Evolutionary conservation across 2,329 filamentous ascomycete genomes (phyloP).

Genomic region (Didymella pinodella): DNA sequence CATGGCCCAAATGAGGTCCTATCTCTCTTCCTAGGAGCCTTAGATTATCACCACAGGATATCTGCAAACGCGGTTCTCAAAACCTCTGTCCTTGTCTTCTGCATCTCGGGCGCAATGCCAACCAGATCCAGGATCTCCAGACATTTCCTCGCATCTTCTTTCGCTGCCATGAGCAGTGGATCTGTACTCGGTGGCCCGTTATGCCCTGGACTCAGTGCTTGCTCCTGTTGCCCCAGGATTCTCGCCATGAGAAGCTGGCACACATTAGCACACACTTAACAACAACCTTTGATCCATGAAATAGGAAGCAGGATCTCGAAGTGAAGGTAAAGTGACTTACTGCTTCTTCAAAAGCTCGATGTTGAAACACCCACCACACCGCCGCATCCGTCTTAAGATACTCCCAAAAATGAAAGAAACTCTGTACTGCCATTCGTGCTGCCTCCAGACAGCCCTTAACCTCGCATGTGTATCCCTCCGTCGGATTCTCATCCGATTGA

Average conservation of each 20-base stretch:
- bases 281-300: no score
- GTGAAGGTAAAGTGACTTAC: slow-evolving; percentile 58
- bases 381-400: slow-evolving; percentile 75
- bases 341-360: slow-evolving; percentile 79
- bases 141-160: slow-evolving; percentile 55
- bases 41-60: slow-evolving; percentile 42
- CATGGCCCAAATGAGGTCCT: neutral
- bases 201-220: slow-evolving; percentile 38
- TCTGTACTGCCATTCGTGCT: slow-evolving; percentile 75
- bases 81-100: slow-evolving; percentile 58
- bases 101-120: slow-evolving; percentile 57
- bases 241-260: slow-evolving; percentile 51
- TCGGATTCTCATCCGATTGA: slow-evolving; percentile 72
- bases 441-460: slow-evolving; percentile 75
- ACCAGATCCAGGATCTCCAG: slow-evolving; percentile 57
- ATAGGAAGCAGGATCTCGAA: no score
- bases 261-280: neutral
- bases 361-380: slow-evolving; percentile 87
- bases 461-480: slow-evolving; percentile 62
- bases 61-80: slow-evolving; percentile 55
- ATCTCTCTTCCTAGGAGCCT: neutral
- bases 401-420: slow-evolving; percentile 77
- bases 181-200: slow-evolving; percentile 42
- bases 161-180: slow-evolving; percentile 50
- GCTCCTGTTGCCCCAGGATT: slow-evolving; percentile 49